These are phyloP conservation scores for Aureobasidium sp. DNA, from an alignment of 2,329 filamentous ascomycete genomes.

Conservation along the genomic window DNA sequence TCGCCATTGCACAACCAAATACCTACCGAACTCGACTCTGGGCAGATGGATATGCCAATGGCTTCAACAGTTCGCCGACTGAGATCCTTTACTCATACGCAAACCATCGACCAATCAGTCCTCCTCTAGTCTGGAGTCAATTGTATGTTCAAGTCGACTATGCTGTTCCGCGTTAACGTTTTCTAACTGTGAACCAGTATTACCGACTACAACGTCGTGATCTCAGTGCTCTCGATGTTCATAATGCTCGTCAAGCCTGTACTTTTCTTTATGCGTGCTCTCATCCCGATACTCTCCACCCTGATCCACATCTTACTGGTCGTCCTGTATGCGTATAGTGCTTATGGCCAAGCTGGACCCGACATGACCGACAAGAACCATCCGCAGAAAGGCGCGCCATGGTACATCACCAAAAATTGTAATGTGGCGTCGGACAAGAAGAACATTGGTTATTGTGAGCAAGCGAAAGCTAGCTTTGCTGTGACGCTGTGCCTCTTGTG, in stretches of 20 bases:
- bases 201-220: conserved; percentile 69
- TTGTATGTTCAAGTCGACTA: conserved; percentile 49
- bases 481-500: conserved; percentile 62
- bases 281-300: conserved; percentile 56
- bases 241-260: conserved; percentile 65
- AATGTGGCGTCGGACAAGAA: conserved; percentile 40
- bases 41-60: conserved; percentile 62
- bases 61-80: conserved; percentile 67
- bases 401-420: conserved; percentile 71
- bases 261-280: conserved; percentile 63
- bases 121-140: conserved; percentile 66
- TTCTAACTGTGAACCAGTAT: conserved; percentile 43
- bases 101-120: conserved; percentile 56
- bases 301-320: conserved; percentile 52
- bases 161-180: neutral
- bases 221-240: conserved; percentile 70
- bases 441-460: conserved; percentile 52
- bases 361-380: conserved; percentile 62
- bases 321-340: conserved; percentile 57
- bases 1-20: conserved; percentile 66
- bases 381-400: conserved; percentile 56
- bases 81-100: conserved; percentile 66
- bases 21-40: conserved; percentile 66
- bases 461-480: conserved; percentile 62
- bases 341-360: conserved; percentile 65